A percentile compares a stretch with the other conserved stretches of the same genome.
These are phyloP conservation scores for Neobulgaria alba DNA, from an alignment of 2,329 filamentous ascomycete genomes.

Conservation along the genomic window DNA sequence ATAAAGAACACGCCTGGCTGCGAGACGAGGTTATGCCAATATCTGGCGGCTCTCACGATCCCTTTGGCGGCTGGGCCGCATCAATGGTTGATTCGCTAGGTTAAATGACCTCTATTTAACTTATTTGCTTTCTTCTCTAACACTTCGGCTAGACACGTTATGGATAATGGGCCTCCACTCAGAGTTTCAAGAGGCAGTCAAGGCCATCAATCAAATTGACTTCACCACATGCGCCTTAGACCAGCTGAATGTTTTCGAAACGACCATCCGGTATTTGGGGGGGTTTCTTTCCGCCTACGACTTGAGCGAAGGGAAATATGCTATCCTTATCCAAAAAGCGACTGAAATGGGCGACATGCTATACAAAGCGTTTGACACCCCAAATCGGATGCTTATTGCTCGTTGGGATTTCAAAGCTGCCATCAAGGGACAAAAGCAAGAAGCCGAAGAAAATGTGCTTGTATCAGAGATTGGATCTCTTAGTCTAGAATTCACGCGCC, in stretches of 20 bases:
- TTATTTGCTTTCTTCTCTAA: no score
- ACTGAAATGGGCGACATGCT: constrained; percentile 27
- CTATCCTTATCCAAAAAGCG: constrained; percentile 25
- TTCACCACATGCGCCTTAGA: constrained; percentile 16
- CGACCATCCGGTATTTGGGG: constrained; percentile 32
- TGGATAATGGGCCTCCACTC: constrained; percentile 75
- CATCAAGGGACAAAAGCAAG: background rate
- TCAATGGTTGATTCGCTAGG: background rate
- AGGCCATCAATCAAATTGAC: constrained; percentile 58
- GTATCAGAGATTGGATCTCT: constrained; percentile 40
- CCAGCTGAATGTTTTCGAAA: constrained; percentile 31
- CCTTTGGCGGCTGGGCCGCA: constrained; percentile 85
- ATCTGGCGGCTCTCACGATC: constrained; percentile 56
- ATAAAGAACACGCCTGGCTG: constrained; percentile 69
- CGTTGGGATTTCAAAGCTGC: background rate
- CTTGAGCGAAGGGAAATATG: constrained; percentile 22
- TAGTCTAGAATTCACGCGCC: constrained; percentile 51
- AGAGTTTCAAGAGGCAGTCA: constrained; percentile 54
- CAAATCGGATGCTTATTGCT: constrained; percentile 43
- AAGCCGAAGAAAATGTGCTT: background rate
- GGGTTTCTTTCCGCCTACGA: constrained; percentile 32
- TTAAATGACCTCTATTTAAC: no score
- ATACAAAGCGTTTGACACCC: constrained; percentile 40
- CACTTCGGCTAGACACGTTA: constrained; percentile 71
- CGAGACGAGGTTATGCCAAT: constrained; percentile 79